Evolutionary conservation across 2,329 filamentous ascomycete species (phyloP).

Genomic region (Aspergillus sp.): DNA sequence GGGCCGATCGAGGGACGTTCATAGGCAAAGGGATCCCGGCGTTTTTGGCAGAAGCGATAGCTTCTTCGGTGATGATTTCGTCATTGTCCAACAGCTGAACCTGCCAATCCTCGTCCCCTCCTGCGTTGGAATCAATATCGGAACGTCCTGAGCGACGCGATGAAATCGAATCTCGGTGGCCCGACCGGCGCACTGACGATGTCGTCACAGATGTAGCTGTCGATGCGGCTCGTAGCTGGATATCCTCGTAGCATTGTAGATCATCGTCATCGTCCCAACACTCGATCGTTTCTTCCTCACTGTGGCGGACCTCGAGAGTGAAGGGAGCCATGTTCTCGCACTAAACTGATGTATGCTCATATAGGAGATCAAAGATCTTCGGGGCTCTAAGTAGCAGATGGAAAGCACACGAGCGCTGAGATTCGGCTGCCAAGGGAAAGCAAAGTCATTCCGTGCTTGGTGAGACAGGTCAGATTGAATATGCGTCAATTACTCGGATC

Average conservation of each 20-base stretch:
- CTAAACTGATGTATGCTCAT: not conserved
- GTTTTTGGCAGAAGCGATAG: conserved; percentile 81
- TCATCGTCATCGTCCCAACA: conserved; percentile 55
- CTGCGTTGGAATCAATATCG: conserved; percentile 71
- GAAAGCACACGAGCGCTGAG: conserved; percentile 26
- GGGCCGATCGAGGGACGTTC: conserved; percentile 82
- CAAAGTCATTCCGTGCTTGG: conserved; percentile 33
- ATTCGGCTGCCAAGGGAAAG: conserved; percentile 18
- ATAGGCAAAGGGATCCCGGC: conserved; percentile 89
- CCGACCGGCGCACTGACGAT: conserved; percentile 45
- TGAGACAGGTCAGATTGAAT: not conserved
- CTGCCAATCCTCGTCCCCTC: conserved; percentile 83
- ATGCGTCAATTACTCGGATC: not conserved
- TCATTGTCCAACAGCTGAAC: conserved; percentile 83
- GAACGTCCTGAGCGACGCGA: conserved; percentile 81
- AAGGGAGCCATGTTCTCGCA: conserved; percentile 40
- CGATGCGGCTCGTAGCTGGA: conserved; percentile 49
- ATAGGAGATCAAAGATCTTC: not conserved
- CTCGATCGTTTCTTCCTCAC: conserved; percentile 45
- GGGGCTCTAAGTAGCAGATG: conserved; percentile 19
- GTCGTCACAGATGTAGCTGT: conserved; percentile 49
- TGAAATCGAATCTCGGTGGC: conserved; percentile 73
- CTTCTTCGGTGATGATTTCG: conserved; percentile 78
- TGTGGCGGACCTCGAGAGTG: conserved; percentile 35
- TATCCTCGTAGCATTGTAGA: conserved; percentile 49